Base-by-base conservation (phyloP, 106 monocot species). In the Apostasia ramifera region DNA sequence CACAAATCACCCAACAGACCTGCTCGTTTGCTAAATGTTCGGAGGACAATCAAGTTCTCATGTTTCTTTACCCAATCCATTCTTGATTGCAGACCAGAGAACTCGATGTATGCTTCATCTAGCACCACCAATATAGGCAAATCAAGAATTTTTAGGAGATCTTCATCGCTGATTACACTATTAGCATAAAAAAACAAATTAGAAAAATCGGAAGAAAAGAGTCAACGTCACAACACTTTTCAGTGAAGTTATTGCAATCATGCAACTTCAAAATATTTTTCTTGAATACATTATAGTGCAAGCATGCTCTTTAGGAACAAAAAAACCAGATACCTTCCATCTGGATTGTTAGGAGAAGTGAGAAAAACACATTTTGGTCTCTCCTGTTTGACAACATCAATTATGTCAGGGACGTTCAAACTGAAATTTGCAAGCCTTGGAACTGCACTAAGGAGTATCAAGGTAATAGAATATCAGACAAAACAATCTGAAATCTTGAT, bases 1-100 rank as follows among this genome's bases (percentile, higher is more conserved):
- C 44, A 65, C 9, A 65, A 43, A 15, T 65, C 65, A 65, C 13
- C 1, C 7, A 14, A 72, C 63, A 67, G 9, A 95, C 98, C 98
- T 71, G 98, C 98, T 85, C 98, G 68, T 82, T 98, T 98, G 83
- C 98, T 98, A 81, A 98, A 98, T 75, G 98, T 98, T 8, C 98
- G 83, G 8, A 98, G 90, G 43, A 98, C 87, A 66, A 93, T 90
- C 77, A 98, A 77, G 68, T 98, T 98, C 14, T 98, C 98, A 77
- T 98, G 90, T 70, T 83, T 88, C 83, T 87, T 98, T 26, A 98
- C 98, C 98, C 98, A 98, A 62, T 81, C 77, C 98, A 98, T 98
- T 76, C 74, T 93, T 47, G 98, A 90, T 65, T 82, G 79, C 57
- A 93, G 49, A 60, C 86, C 86, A 65, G 98, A 81, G 69, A 98